Conservation (phyloP, 2,329 filamentous ascomycete genomes). For the Triangularia setosa region DNA sequence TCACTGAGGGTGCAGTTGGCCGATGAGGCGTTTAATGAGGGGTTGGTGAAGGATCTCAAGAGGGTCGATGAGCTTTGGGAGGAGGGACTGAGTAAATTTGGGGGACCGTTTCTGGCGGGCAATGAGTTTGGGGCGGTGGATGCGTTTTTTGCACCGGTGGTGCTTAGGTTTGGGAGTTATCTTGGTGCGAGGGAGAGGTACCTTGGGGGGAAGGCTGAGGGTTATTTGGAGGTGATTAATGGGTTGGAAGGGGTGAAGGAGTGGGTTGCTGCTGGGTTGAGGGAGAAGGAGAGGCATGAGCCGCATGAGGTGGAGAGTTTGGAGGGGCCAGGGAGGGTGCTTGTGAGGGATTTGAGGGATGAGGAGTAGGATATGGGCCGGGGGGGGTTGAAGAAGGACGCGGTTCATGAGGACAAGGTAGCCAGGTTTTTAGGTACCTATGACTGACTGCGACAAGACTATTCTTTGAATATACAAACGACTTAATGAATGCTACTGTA, state of each 20-base stretch:
- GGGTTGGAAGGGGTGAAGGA: slow-evolving; percentile 34
- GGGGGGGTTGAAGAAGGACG: no score
- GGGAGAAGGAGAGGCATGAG: slow-evolving; percentile 37
- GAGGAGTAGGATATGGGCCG: not conserved
- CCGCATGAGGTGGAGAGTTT: slow-evolving; percentile 36
- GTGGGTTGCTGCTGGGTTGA: slow-evolving; percentile 37
- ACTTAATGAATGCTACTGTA: no score
- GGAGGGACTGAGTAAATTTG: slow-evolving; percentile 37
- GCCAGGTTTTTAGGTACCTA: no score
- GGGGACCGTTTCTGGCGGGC: slow-evolving; percentile 41
- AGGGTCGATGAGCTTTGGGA: slow-evolving; percentile 37
- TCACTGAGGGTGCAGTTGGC: slow-evolving; percentile 35
- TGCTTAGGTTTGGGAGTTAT: slow-evolving; percentile 38
- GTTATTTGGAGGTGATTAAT: slow-evolving; percentile 35
- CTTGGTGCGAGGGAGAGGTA: slow-evolving; percentile 25
- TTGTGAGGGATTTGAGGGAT: slow-evolving; percentile 21
- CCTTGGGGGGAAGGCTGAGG: slow-evolving; percentile 29
- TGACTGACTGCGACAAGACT: no score
- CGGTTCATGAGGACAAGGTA: no score
- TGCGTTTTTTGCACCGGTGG: slow-evolving; percentile 42
- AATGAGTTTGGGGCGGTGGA: slow-evolving; percentile 36
- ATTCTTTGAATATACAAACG: no score
- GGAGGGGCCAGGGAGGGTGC: slow-evolving; percentile 28
- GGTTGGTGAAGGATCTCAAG: slow-evolving; percentile 34
- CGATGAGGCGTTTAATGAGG: slow-evolving; percentile 24